These are phyloP conservation scores for Thelonectria olida DNA, from an alignment of 2,329 filamentous ascomycete species.

Conservation along the genomic window DNA sequence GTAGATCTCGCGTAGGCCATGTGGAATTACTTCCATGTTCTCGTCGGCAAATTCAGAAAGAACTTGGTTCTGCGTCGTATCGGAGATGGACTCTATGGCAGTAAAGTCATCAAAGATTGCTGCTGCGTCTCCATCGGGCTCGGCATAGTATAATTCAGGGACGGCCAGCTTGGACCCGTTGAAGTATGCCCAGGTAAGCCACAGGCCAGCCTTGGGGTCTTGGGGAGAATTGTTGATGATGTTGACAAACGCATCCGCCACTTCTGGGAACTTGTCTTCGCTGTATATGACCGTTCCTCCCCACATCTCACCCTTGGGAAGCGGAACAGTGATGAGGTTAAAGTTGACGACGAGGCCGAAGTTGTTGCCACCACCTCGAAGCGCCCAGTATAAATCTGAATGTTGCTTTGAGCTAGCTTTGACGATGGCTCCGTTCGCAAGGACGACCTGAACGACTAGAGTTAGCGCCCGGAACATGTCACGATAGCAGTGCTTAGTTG, in stretches of 20 bases:
- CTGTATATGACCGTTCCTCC: constrained; percentile 41
- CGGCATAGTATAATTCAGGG: constrained; percentile 48
- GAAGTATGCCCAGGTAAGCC: neutral
- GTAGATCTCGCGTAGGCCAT: constrained; percentile 16
- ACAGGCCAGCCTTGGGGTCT: constrained; percentile 26
- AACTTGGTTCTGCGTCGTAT: constrained; percentile 5
- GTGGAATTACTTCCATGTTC: constrained; percentile 6
- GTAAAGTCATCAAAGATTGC: constrained; percentile 48
- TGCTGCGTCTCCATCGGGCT: constrained; percentile 45
- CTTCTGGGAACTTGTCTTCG: constrained; percentile 38
- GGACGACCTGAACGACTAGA: constrained; percentile 13
- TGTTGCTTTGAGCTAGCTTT: constrained; percentile 32
- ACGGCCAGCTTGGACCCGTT: constrained; percentile 4
- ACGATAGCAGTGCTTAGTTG: neutral
- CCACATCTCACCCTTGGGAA: constrained; percentile 29
- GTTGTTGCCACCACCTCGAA: constrained; percentile 50
- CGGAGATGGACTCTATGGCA: constrained; percentile 34
- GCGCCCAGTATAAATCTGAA: constrained; percentile 54
- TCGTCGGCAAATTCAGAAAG: constrained; percentile 9
- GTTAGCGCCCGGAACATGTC: neutral
- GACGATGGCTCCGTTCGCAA: constrained; percentile 23
- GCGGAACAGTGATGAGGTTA: constrained; percentile 20
- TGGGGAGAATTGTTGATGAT: constrained; percentile 16
- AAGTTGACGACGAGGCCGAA: constrained; percentile 29
- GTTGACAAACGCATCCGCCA: constrained; percentile 45